Evolutionary conservation across 768 basidiomycete genomes (phyloP).

Genomic region (Daedalea quercina): DNA sequence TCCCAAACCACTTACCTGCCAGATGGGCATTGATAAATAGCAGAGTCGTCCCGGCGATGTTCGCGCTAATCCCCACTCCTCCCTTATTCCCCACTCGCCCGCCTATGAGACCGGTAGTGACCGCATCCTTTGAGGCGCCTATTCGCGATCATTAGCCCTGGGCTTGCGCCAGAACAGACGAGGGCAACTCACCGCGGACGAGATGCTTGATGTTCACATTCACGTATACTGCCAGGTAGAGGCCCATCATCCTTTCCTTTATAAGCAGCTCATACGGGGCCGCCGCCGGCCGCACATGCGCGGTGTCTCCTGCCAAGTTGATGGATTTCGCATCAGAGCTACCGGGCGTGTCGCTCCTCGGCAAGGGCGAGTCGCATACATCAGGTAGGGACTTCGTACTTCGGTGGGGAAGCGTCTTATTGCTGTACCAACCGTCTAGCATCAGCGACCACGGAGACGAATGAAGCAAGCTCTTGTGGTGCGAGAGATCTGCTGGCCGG

Average conservation of each 20-base stretch:
- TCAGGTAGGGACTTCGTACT: slow-evolving; percentile 1
- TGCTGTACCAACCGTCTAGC: slow-evolving; percentile 68
- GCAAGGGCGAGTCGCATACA: background rate
- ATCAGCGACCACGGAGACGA: slow-evolving; percentile 65
- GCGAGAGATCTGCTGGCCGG: background rate
- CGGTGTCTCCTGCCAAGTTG: slow-evolving; percentile 28
- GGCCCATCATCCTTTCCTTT: slow-evolving; percentile 90
- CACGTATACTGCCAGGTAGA: slow-evolving; percentile 73
- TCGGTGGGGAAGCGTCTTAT: background rate
- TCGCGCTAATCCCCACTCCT: slow-evolving; percentile 84
- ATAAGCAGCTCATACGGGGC: slow-evolving; percentile 81
- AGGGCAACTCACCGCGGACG: slow-evolving; percentile 42
- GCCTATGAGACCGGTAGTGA: slow-evolving; percentile 85
- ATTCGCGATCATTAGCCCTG: slow-evolving; percentile 4
- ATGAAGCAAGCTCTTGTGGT: slow-evolving; percentile 14
- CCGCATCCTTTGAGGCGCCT: slow-evolving; percentile 76
- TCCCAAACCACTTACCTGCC: slow-evolving; percentile 47
- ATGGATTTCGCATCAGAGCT: slow-evolving; percentile 31
- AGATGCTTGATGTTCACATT: slow-evolving; percentile 62
- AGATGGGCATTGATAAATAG: slow-evolving; percentile 90
- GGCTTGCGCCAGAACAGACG: background rate
- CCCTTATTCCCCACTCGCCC: slow-evolving; percentile 92
- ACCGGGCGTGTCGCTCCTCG: slow-evolving; percentile 6
- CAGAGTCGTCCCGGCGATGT: slow-evolving; percentile 75
- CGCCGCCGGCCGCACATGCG: slow-evolving; percentile 17